Evolutionary conservation across 2,329 filamentous ascomycete species (phyloP), one percentile per base, ranked within the genome.

Genomic region (Cyphellophora attinorum): DNA sequence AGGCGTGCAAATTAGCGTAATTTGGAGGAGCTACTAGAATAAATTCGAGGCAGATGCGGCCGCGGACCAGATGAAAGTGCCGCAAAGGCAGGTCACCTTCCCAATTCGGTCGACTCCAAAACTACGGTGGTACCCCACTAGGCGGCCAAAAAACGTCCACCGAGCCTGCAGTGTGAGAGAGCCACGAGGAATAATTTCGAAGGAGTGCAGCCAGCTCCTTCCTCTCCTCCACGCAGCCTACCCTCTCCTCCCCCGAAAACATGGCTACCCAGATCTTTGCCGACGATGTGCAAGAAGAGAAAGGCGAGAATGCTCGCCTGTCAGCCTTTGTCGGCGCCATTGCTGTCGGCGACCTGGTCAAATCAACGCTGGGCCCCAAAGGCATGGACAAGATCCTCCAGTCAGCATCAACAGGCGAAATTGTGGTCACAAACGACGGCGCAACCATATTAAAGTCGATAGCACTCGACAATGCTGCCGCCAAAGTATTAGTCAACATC

Each of bases 381-480:
- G 91, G 91, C 51, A 96, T 96, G 88, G 91, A 96, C 71, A 95
- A 94, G 71, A 94, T 94, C 59, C 69, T 93, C 57, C 86, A 93
- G 62, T 94, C 86, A 59, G 88, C 85, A 35, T 96, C 89, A 31
- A 96, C 91, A 27, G 85, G 85, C 53, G 85, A 96, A 54, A 95
- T 96, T 53, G 84, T 96, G 76, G 91, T 98, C 44, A 98, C 91
- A 40, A 98, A 98, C 63, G 91, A 98, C 64, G 91, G 91, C 57
- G 91, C 91, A 45, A 98, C 91, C 15, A 98, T 98, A 50, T 76
- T 98, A 46, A 98, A 98, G 66, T 85, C 89, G 35, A 98, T 98
- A 61, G 91, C 91, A 28, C 81, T 98, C 55, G 91, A 98, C 62
- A 98, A 98, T 59, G 91, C 91, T 28, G 91, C 91, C 14, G 91